phyloP scores from a whole-genome alignment of 2,329 filamentous ascomycete species.

The Venturia effusa region DNA sequence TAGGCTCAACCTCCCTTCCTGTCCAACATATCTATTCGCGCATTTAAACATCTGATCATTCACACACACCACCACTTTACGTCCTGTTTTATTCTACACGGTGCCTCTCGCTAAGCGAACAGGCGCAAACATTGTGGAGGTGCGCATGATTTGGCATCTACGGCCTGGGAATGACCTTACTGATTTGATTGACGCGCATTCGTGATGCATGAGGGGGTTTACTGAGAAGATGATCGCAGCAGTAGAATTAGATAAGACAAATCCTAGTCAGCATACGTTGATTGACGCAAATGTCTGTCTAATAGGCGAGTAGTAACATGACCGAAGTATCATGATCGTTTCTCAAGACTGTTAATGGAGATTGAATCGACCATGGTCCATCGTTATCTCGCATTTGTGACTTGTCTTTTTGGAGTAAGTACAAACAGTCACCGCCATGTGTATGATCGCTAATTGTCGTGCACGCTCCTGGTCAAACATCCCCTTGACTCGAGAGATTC shows the following conservation, averaged over 20 bases:
- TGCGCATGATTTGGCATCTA: not conserved
- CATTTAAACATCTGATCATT: not conserved
- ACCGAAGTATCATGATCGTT: not conserved
- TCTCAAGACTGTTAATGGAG: not conserved
- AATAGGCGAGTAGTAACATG: not conserved
- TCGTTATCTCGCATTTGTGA: too few relatives aligned
- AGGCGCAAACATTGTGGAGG: not conserved
- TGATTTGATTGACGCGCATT: not conserved
- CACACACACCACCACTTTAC: not conserved
- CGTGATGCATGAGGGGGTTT: not conserved
- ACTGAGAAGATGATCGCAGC: not conserved
- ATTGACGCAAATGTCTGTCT: not conserved
- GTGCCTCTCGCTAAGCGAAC: not conserved
- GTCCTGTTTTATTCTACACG: not conserved
- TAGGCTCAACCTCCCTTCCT: slow-evolving; percentile 20
- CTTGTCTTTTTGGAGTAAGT: not conserved
- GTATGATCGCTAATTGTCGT: not conserved
- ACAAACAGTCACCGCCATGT: not conserved
- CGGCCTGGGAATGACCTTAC: not conserved
- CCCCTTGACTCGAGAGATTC: too few relatives aligned
- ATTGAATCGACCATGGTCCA: not conserved
- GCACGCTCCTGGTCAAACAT: too few relatives aligned
- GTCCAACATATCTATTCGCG: not conserved
- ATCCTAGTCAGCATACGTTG: not conserved
- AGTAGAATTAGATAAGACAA: not conserved